phyloP scores from a whole-genome alignment of 139 green algal species.

The Spirogloea muscicola region DNA sequence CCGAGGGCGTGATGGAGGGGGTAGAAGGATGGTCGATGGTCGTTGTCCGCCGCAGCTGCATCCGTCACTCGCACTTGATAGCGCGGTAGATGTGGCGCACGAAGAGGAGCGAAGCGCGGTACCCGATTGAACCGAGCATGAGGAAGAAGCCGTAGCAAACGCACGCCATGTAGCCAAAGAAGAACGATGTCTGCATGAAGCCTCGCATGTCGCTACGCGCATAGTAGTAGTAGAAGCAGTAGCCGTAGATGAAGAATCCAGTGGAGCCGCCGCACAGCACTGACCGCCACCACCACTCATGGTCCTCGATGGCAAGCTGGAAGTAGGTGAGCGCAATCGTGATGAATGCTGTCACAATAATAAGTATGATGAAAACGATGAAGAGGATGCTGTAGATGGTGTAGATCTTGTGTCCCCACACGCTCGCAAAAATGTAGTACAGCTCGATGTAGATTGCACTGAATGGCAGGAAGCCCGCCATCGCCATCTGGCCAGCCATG shows the following conservation, averaged over 20 bases:
- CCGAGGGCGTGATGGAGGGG: too few relatives aligned
- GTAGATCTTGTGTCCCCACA: slow-evolving; percentile 95
- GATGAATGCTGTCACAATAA: slow-evolving; percentile 61
- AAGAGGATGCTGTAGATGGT: slow-evolving; percentile 64
- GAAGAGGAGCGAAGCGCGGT: slow-evolving; percentile 68
- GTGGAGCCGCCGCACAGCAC: slow-evolving; percentile 91
- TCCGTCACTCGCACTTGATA: slow-evolving; percentile 70
- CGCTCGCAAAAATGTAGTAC: slow-evolving; percentile 72
- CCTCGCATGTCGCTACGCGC: slow-evolving; percentile 53
- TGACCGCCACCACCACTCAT: slow-evolving; percentile 63
- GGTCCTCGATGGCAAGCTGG: slow-evolving; percentile 58
- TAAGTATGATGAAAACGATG: slow-evolving; percentile 64
- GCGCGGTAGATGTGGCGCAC: slow-evolving; percentile 70
- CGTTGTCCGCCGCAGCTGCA: too few relatives aligned
- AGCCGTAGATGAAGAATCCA: slow-evolving; percentile 84
- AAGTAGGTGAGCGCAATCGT: slow-evolving; percentile 62
- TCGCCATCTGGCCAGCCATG: slow-evolving; percentile 56
- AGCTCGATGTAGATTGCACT: slow-evolving; percentile 70
- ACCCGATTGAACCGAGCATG: slow-evolving; percentile 81
- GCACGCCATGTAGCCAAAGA: slow-evolving; percentile 50
- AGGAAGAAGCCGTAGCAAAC: slow-evolving; percentile 51
- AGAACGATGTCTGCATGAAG: slow-evolving; percentile 52
- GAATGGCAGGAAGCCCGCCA: slow-evolving; percentile 70
- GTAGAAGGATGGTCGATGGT: too few relatives aligned
- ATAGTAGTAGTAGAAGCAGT: slow-evolving; percentile 95